These are phyloP conservation scores for Tephrocybe sp. DNA, from an alignment of 768 basidiomycete genomes.

Conservation along the genomic window DNA sequence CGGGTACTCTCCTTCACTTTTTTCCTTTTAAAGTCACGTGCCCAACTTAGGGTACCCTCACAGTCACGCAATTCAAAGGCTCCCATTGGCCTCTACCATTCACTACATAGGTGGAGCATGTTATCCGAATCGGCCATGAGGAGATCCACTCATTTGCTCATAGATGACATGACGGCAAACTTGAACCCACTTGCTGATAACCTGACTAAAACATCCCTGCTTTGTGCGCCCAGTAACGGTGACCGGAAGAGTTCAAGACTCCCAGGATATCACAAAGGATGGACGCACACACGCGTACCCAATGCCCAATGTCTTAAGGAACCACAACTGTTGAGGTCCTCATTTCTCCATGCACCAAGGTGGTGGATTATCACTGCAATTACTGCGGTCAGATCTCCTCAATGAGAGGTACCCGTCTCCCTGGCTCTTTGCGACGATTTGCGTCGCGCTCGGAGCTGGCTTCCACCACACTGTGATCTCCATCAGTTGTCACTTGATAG, in stretches of 20 bases:
- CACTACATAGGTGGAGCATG: background rate
- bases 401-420: slow-evolving; percentile 4
- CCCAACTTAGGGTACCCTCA: slow-evolving; percentile 24
- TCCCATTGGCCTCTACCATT: background rate
- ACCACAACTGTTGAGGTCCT: background rate
- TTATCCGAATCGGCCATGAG: too few species aligned
- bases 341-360: background rate
- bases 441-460: background rate
- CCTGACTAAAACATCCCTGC: too few species aligned
- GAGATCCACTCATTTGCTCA: too few species aligned
- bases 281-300: too few species aligned
- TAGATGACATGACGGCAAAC: too few species aligned
- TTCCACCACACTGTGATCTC: background rate
- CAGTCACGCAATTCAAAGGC: slow-evolving; percentile 16
- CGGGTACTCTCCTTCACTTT: slow-evolving; percentile 25
- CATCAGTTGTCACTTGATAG: slow-evolving; percentile 20
- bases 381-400: slow-evolving; percentile 11
- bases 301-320: too few species aligned
- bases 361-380: background rate
- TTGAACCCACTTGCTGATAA: too few species aligned
- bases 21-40: background rate
- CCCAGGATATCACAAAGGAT: too few species aligned
- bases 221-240: too few species aligned
- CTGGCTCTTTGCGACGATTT: background rate
- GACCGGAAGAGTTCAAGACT: too few species aligned